A percentile compares a stretch with the other conserved stretches of the same genome.
Conservation (phyloP, 1,139 yeast species). For the Yamadazyma sp. region DNA sequence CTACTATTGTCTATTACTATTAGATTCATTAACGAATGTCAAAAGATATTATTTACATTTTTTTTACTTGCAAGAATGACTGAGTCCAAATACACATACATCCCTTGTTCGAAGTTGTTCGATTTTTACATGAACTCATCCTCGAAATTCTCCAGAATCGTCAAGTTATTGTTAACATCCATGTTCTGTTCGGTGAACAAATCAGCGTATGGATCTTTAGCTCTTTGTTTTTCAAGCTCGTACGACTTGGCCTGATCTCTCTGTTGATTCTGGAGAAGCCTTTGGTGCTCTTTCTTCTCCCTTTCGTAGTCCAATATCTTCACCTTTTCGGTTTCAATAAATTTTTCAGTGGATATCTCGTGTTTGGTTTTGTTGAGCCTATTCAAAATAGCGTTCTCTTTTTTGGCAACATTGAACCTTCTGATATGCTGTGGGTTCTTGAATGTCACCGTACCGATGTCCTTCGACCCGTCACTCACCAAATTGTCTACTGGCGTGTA, state of each 20-base stretch:
- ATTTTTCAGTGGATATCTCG: slow-evolving; percentile 47
- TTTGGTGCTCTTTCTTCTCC: slow-evolving; percentile 32
- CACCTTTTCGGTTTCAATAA: slow-evolving; percentile 47
- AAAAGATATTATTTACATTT: neutral
- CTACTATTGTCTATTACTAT: neutral
- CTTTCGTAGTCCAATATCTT: slow-evolving; percentile 37
- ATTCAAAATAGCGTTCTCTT: slow-evolving; percentile 65
- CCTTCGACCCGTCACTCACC: slow-evolving; percentile 73
- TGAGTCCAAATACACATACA: too few relatives aligned
- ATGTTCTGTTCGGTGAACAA: slow-evolving; percentile 51
- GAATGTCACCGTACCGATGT: slow-evolving; percentile 81
- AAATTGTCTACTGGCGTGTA: slow-evolving; percentile 79
- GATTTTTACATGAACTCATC: slow-evolving; percentile 67
- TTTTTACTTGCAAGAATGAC: slow-evolving; percentile 1
- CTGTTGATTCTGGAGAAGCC: slow-evolving; percentile 28
- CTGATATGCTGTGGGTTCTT: slow-evolving; percentile 54
- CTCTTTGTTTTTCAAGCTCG: slow-evolving; percentile 29
- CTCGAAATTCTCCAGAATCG: slow-evolving; percentile 61
- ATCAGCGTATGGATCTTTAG: slow-evolving; percentile 57
- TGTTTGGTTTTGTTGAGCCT: slow-evolving; percentile 64
- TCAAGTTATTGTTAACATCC: slow-evolving; percentile 51
- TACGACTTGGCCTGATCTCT: slow-evolving; percentile 23
- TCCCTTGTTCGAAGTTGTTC: too few relatives aligned
- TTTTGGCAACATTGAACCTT: slow-evolving; percentile 53
- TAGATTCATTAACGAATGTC: slow-evolving; percentile 1